Conservation (phyloP, 768 basidiomycete species). For the Cystobasidium tubakii region DNA sequence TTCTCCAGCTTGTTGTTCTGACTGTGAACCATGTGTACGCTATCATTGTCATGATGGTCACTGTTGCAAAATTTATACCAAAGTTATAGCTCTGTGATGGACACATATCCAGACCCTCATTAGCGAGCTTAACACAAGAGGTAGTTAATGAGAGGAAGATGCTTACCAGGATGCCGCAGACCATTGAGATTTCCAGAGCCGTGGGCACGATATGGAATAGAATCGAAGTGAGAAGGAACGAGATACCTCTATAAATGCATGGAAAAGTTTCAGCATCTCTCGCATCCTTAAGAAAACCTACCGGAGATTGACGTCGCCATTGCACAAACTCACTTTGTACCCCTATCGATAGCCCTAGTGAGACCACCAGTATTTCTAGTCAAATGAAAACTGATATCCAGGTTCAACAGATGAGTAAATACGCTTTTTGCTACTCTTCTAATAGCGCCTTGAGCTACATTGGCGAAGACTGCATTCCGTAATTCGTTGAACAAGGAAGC, state of each 20-base stretch:
- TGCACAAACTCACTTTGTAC: constrained; percentile 69
- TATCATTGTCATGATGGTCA: constrained; percentile 75
- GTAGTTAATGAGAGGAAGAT: no score
- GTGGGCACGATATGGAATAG: constrained; percentile 94
- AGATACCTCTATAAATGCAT: constrained; percentile 67
- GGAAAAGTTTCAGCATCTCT: constrained; percentile 14
- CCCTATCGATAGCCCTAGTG: constrained; percentile 91
- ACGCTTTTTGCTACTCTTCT: constrained; percentile 92
- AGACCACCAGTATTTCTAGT: constrained; percentile 90
- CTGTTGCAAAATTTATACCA: constrained; percentile 91
- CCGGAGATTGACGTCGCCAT: no score
- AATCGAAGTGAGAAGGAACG: constrained; percentile 85
- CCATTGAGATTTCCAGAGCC: constrained; percentile 89
- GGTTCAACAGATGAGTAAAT: constrained; percentile 82
- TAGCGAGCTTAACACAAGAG: no score
- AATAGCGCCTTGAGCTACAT: constrained; percentile 87
- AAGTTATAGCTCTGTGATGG: constrained; percentile 80
- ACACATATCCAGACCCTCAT: constrained; percentile 12
- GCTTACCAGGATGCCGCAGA: constrained; percentile 89
- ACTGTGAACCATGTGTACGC: constrained; percentile 97
- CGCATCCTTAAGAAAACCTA: no score
- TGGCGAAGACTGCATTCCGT: constrained; percentile 90
- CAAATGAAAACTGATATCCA: constrained; percentile 88
- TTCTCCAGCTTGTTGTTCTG: constrained; percentile 90
- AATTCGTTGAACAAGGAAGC: constrained; percentile 86